Evolutionary conservation across 2,329 filamentous ascomycete species (phyloP).

Genomic region (Pseudogymnoascus sp.): DNA sequence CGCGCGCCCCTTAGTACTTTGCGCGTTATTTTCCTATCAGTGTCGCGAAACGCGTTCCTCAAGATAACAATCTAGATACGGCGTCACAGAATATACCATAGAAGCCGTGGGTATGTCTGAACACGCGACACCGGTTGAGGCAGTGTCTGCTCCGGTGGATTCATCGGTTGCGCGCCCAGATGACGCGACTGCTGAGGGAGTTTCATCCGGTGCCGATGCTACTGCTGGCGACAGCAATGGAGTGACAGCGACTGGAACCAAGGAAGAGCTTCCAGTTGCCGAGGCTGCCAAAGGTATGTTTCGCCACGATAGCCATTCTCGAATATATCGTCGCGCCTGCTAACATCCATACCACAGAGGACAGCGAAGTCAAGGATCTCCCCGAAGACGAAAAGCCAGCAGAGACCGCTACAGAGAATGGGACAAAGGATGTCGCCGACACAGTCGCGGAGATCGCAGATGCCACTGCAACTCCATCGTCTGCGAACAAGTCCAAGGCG

Average conservation of each 20-base stretch:
- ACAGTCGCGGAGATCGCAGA: slow-evolving; percentile 27
- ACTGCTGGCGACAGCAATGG: not conserved
- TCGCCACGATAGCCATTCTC: not conserved
- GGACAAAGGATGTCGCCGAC: slow-evolving; percentile 23
- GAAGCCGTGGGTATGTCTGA: slow-evolving; percentile 8
- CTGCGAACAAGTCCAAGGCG: slow-evolving; percentile 40
- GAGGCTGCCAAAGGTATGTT: slow-evolving; percentile 8
- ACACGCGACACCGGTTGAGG: slow-evolving; percentile 1
- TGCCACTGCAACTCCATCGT: slow-evolving; percentile 30
- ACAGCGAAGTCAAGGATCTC: slow-evolving; percentile 9
- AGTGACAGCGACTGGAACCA: not conserved
- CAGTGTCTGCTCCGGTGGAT: slow-evolving; percentile 5
- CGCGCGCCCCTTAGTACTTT: not conserved
- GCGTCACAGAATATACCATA: slow-evolving; percentile 4
- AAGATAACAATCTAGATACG: not conserved
- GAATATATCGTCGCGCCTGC: not conserved
- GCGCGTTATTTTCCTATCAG: slow-evolving; percentile 5
- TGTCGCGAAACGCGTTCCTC: slow-evolving; percentile 6
- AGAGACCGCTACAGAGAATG: slow-evolving; percentile 28
- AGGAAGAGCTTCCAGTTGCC: not conserved
- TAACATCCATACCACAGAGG: slow-evolving; percentile 12
- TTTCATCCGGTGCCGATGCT: not conserved
- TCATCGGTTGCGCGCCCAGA: not conserved
- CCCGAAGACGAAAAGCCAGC: slow-evolving; percentile 19
- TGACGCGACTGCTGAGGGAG: slow-evolving; percentile 1